A percentile compares a stretch with the other conserved stretches of the same genome.
Evolutionary conservation across 148 eudicot genomes (phyloP).

Genomic region (Nyssa sinensis): DNA sequence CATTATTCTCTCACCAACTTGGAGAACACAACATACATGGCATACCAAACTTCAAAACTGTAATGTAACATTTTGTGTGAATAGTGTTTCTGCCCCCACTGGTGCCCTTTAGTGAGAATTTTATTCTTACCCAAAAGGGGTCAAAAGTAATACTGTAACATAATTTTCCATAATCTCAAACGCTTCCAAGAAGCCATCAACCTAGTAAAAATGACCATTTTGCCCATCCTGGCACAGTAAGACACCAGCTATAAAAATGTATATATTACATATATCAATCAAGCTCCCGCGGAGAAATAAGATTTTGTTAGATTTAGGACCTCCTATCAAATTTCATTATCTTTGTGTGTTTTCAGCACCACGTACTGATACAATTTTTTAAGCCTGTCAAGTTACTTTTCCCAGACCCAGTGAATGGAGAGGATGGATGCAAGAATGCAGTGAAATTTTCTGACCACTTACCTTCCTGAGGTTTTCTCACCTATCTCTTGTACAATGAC

Average conservation of each 20-base stretch:
- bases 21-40: background rate
- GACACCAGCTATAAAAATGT: background rate
- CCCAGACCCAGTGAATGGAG: background rate
- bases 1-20: background rate
- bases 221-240: background rate
- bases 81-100: no score
- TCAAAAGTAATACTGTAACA: no score
- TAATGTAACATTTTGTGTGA: background rate
- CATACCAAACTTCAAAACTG: background rate
- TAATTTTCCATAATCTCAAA: no score
- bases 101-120: no score
- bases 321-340: background rate
- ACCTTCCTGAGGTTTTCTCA: no score
- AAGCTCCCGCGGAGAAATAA: background rate
- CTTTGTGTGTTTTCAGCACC: background rate
- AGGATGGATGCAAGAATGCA: background rate
- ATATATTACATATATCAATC: background rate
- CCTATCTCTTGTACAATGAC: no score
- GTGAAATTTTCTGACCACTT: background rate
- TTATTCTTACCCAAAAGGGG: no score
- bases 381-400: background rate
- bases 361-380: background rate
- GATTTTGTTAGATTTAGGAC: background rate
- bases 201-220: no score
- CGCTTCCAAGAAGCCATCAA: background rate